Conservation (phyloP, 495 filamentous ascomycete species). For the Aspergillus homomorphus region DNA sequence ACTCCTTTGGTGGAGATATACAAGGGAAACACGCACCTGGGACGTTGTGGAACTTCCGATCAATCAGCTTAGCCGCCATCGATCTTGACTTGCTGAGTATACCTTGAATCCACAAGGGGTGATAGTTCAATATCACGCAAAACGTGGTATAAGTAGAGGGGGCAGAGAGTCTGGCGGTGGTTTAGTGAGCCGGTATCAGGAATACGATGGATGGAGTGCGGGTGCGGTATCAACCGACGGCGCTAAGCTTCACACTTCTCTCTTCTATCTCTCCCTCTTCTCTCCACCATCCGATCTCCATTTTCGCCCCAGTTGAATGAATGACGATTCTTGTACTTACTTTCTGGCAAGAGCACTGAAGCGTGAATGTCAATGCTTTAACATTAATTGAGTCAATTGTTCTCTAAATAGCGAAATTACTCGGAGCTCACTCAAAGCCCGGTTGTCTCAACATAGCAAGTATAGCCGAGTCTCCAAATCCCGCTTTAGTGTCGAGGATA, state of each 20-base stretch:
- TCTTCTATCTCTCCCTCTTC: constrained; percentile 3
- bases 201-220: background rate
- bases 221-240: background rate
- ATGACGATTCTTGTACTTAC: background rate
- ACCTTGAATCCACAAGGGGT: background rate
- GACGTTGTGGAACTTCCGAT: constrained; percentile 42
- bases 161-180: background rate
- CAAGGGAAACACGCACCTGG: constrained; percentile 30
- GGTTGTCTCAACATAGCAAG: background rate
- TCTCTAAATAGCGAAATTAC: background rate
- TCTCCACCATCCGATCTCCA: background rate
- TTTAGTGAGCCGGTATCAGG: background rate
- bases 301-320: background rate
- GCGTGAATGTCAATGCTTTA: background rate
- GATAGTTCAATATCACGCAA: background rate
- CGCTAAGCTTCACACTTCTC: background rate
- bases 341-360: background rate
- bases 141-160: background rate
- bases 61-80: constrained; percentile 46
- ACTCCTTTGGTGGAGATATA: background rate
- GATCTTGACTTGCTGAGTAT: background rate
- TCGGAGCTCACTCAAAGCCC: background rate
- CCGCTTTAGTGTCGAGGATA: background rate
- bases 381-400: background rate
- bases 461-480: background rate